Conservation (phyloP, 345 rosid genomes). For the Fremontodendron californicum region DNA sequence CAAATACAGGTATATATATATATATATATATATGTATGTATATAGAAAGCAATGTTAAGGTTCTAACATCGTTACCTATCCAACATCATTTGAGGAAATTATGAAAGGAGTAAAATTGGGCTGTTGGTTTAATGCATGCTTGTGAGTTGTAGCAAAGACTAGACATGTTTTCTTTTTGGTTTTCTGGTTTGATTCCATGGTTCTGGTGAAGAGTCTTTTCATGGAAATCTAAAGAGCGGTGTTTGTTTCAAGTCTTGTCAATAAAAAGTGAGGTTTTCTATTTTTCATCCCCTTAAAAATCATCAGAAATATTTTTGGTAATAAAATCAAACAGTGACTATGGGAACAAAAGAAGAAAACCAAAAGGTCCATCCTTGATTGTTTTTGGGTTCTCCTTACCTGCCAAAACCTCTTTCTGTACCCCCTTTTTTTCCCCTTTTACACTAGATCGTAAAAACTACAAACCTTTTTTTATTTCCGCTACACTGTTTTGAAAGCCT, state of each 20-base stretch:
- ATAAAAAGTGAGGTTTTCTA: conserved; percentile 10
- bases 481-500: not conserved
- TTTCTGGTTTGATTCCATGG: conserved; percentile 14
- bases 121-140: not conserved
- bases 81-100: conserved; percentile 6
- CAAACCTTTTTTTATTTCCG: not conserved
- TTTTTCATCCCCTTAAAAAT: not conserved
- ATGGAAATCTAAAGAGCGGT: conserved; percentile 9
- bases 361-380: not conserved
- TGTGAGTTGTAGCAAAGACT: conserved; percentile 9
- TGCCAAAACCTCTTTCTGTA: not conserved
- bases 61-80: not conserved
- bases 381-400: not conserved
- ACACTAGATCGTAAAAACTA: not conserved
- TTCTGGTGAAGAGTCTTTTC: conserved; percentile 34
- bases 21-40: not conserved
- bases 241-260: conserved; percentile 37
- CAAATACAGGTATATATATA: conserved; percentile 32
- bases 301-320: not conserved
- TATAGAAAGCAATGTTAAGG: not conserved
- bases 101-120: conserved; percentile 11
- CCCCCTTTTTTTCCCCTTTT: not conserved
- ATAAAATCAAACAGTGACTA: conserved; percentile 18
- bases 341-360: conserved; percentile 17
- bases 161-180: conserved; percentile 10